phyloP scores from a whole-genome alignment of 164 flowering plant species.

The Piper longum region DNA sequence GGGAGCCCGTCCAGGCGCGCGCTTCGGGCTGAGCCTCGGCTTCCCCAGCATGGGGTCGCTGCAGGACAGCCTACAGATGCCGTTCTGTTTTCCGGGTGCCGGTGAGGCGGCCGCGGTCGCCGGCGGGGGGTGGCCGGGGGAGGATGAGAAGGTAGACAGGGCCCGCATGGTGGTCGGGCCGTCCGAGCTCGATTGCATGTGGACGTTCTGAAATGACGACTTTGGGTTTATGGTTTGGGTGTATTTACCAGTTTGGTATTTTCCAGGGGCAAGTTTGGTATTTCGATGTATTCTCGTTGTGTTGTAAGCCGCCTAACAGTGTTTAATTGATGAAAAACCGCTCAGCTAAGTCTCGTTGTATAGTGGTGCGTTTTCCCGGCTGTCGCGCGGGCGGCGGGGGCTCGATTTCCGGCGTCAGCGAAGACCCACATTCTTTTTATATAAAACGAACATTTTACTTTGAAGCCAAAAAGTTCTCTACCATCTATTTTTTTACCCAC shows the following conservation, averaged over 20 bases:
- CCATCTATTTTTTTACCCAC: no score
- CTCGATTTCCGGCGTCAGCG: no score
- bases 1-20: constrained; percentile 2
- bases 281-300: background rate
- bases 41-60: constrained; percentile 54
- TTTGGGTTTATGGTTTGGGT: no score
- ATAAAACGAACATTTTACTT: no score
- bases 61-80: constrained; percentile 67
- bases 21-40: constrained; percentile 14
- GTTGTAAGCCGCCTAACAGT: background rate
- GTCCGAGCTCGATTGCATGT: constrained; percentile 73
- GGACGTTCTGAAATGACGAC: constrained; percentile 29
- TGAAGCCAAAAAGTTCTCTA: no score
- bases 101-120: constrained; percentile 5
- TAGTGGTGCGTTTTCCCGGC: no score
- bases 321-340: no score
- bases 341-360: no score
- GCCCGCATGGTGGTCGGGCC: constrained; percentile 13
- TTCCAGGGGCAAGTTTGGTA: background rate
- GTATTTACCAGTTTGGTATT: no score
- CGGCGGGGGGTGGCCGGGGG: constrained; percentile 14
- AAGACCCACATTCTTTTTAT: no score
- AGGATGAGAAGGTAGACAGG: constrained; percentile 18
- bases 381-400: no score
- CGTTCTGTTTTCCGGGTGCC: constrained; percentile 29